Base-by-base conservation (phyloP, 2,329 filamentous ascomycete genomes). In the Neonectria coccinea region DNA sequence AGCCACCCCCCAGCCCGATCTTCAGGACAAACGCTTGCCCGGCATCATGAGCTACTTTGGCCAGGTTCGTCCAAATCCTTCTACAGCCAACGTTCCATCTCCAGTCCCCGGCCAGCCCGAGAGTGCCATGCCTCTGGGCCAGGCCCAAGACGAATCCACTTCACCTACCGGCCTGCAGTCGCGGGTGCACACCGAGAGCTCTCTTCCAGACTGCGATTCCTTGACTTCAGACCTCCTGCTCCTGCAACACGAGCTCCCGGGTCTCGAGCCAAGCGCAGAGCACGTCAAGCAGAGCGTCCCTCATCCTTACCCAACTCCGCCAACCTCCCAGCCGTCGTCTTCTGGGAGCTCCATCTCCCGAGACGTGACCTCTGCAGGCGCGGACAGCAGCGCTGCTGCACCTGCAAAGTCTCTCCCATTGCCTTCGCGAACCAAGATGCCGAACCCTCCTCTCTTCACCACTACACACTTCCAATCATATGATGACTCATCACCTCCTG, bases 1-100 rank as follows among this genome's bases (percentile, higher is more conserved):
- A 79, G 92, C 93, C 71, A 99, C 96, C 68, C 96, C 96, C 72
- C 92, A 94, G 76, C 96, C 96, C 72, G 95, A 98, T 82, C 91
- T 92, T 69, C 91, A 92, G 77, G 96, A 99, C 84, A 97, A 97
- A 84, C 92, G 96, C 82, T 86, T 97, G 78, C 96, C 96, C 73
- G 93, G 94, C 79, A 97, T 98, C 84, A 91, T 96, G 87, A 97
- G 91, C 86, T 97, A 96, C 86, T 97, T 98, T 88, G 92, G 91
- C 85, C 96, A 99, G 95, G 96, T 99, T 97, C 91, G 96, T 97
- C 88, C 88, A 86, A 89, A 88, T 85, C 89, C 90, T 89, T 86
- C 87, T 86, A 78, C 81, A 81, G 84, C 72, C 77, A 79, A 69
- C 61, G 55, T 67, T 65, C 68, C 65, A 69, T 72, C 66, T 67